Evolutionary conservation across 2,329 filamentous ascomycete species (phyloP).

Genomic region (Verticillium dahliae): DNA sequence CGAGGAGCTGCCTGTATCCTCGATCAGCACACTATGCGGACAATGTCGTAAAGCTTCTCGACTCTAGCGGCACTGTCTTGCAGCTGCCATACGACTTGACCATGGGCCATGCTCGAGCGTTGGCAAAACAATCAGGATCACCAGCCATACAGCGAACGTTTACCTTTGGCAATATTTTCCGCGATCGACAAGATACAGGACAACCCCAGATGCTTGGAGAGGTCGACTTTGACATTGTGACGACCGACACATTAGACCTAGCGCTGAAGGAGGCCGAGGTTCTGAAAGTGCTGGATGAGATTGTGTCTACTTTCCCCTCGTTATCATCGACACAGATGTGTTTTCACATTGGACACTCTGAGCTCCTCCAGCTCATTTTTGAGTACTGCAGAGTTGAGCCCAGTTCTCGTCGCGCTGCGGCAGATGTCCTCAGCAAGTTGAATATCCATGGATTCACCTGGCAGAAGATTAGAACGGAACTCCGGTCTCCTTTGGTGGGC

Average conservation of each 20-base stretch:
- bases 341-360: constrained; percentile 84
- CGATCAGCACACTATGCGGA: constrained; percentile 70
- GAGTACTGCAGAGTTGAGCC: constrained; percentile 77
- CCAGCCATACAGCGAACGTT: constrained; percentile 69
- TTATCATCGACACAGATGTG: constrained; percentile 69
- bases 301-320: constrained; percentile 73
- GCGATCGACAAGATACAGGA: constrained; percentile 70
- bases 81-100: constrained; percentile 94
- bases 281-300: constrained; percentile 90
- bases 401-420: constrained; percentile 62
- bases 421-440: constrained; percentile 79
- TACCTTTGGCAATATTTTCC: constrained; percentile 81
- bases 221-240: constrained; percentile 95
- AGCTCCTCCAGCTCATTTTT: constrained; percentile 81
- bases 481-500: constrained; percentile 74
- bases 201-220: constrained; percentile 80
- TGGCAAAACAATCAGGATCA: constrained; percentile 63
- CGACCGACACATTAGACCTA: constrained; percentile 70
- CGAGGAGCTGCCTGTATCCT: constrained; percentile 72
- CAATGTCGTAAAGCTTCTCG: constrained; percentile 73
- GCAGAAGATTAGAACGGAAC: constrained; percentile 74
- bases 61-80: constrained; percentile 77
- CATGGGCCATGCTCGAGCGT: constrained; percentile 75
- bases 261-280: constrained; percentile 89
- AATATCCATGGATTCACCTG: constrained; percentile 77